These are phyloP conservation scores for Tuber brumale DNA, from an alignment of 495 filamentous ascomycete genomes.

Conservation along the genomic window DNA sequence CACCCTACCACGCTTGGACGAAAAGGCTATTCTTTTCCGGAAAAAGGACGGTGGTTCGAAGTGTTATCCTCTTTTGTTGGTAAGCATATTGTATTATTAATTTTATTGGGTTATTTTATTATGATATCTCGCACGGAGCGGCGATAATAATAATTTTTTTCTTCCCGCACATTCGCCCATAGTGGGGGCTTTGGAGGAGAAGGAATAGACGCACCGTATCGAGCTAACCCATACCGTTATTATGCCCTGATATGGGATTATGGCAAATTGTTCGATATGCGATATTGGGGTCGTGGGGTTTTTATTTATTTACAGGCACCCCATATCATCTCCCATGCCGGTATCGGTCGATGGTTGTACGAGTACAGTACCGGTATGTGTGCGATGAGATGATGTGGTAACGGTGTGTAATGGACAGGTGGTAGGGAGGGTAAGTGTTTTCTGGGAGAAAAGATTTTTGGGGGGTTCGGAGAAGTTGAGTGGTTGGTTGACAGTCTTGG, in stretches of 20 bases:
- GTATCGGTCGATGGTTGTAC: neutral
- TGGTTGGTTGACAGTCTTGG: neutral
- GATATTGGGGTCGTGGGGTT: neutral
- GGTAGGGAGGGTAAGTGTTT: neutral
- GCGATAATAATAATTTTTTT: neutral
- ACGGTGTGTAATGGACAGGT: neutral
- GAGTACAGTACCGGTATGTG: too few relatives aligned
- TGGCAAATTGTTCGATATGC: neutral
- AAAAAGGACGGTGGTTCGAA: neutral
- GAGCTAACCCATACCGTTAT: neutral
- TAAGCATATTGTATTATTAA: neutral
- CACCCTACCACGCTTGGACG: neutral
- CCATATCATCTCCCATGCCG: neutral
- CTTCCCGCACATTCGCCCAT: neutral
- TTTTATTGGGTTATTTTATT: neutral
- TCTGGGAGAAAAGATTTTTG: neutral
- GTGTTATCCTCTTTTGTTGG: neutral
- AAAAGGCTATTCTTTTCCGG: neutral
- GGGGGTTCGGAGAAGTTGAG: neutral
- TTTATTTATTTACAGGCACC: neutral
- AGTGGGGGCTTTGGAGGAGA: neutral
- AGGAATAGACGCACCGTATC: neutral
- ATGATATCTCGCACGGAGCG: neutral
- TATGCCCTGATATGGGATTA: neutral
- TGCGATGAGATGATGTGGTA: neutral